These are phyloP conservation scores for Nitzschia sp. DNA, from an alignment of 108 stramenopile species.

Conservation along the genomic window DNA sequence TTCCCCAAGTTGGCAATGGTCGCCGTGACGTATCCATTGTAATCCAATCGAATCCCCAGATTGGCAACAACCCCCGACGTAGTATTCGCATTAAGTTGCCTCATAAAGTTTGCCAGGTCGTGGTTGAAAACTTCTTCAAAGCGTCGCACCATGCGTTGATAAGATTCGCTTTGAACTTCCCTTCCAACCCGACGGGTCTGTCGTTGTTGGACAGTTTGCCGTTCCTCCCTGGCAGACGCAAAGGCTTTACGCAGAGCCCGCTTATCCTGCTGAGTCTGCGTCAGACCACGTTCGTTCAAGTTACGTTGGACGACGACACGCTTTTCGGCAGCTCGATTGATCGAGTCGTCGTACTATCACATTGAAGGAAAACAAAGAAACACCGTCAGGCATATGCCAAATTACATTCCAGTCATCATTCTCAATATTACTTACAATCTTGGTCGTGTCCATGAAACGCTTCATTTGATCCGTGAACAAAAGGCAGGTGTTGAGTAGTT, in stretches of 20 bases:
- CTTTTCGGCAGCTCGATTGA: constrained; percentile 39
- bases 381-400: neutral
- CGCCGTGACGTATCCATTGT: constrained; percentile 78
- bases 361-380: constrained; percentile 6
- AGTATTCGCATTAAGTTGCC: constrained; percentile 63
- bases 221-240: constrained; percentile 25
- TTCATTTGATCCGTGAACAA: constrained; percentile 86
- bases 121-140: constrained; percentile 80
- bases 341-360: constrained; percentile 32
- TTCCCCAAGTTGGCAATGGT: constrained; percentile 45
- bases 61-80: constrained; percentile 45
- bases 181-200: constrained; percentile 53
- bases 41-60: constrained; percentile 79
- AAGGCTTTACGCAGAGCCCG: constrained; percentile 33
- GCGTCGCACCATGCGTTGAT: constrained; percentile 73
- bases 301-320: constrained; percentile 38
- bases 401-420: neutral
- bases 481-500: constrained; percentile 82
- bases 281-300: constrained; percentile 33
- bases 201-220: constrained; percentile 21
- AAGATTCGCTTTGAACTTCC: constrained; percentile 69
- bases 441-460: constrained; percentile 71
- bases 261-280: constrained; percentile 5
- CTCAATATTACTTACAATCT: constrained; percentile 46
- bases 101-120: constrained; percentile 78